Evolutionary conservation across 768 basidiomycete genomes (phyloP), one percentile per base, ranked within the genome.

Genomic region (Suillus alpinus): DNA sequence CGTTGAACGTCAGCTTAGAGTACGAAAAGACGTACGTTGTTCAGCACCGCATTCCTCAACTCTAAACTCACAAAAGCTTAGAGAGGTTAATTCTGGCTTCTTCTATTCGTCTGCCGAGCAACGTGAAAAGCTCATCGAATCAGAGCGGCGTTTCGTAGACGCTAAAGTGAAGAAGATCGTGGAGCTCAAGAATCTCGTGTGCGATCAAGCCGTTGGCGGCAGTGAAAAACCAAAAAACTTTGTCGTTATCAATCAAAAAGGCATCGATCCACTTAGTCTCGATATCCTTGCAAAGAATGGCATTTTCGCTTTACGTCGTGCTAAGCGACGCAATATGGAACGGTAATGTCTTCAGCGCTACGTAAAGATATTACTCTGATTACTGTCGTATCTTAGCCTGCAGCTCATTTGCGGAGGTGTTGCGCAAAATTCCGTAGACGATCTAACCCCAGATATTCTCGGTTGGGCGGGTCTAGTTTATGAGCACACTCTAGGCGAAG

Each of bases 241-340:
- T 71, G 96, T 98, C 55, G 76, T 98, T 58, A 89, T 99, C 77
- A 99, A 98, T 75, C 97, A 99, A 76, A 99, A 99, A 76, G 97
- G 97, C 64, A 99, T 99, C 65, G 97, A 99, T 74, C 97, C 97
- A 6, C 84, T 99, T 72, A 93, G 91, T 68, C 82, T 99, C 59
- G 97, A 99, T 75, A 88, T 98, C 44, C 80, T 99, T 43, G 95
- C 93, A 47, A 98, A 98, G 82, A 92, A 94, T 75, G 96, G 95
- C 13, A 98, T 99, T 64, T 77, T 99, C 60, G 96, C 94, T 23
- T 83, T 99, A 56, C 85, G 97, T 63, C 83, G 97, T 62, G 97
- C 97, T 18, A 99, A 99, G 81, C 83, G 97, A 71, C 87, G 97
- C 69, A 99, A 99, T 73, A 98, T 99, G 97, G 97, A 99, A 75